Base-by-base conservation (phyloP, 169 alveolate genomes). In the Plasmodium coatneyi region DNA sequence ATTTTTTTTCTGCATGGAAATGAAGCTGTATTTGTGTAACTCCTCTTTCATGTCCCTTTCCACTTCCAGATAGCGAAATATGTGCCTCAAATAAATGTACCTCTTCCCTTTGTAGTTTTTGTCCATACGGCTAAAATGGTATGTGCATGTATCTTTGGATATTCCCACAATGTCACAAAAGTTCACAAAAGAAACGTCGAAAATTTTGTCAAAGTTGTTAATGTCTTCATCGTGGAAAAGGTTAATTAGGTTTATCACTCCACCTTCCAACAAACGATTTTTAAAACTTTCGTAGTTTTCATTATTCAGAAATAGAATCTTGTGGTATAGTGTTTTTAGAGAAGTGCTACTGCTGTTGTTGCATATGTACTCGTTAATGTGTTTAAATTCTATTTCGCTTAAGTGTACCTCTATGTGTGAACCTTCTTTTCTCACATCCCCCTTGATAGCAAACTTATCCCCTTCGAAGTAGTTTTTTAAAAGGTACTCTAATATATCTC, bases 121-220 rank as follows among this genome's bases (percentile, higher is more conserved):
- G 52, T 91, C 92, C 56, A 91, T 91, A 7, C 9, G 41, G 52
- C 81, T 81, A 91, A 91, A 91, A 91, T 91, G 95, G 52, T 30
- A 91, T 34, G 41, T 19, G 66, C 95, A 81, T 30, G 84, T 22
- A 36, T 91, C 95, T 32, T 30, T 81, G 1, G 95, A 91, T 81
- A 91, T 91, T 19, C 95, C 95, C 36, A 91, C 19, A n/a, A 82
- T 49, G 28, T 91, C 95, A 71, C 91, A 80, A 76, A 91, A 91
- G 71, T 91, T 91, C 43, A 91, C 95, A 91, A 91, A 91, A 34
- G 95, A 81, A 12, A 91, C 92, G 30, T 49, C 83, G 56, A 91
- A 91, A 14, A 91, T 91, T 91, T 91, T 91, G 36, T 91, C 95
- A 80, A 80, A 91, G 52, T 71, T 54, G 74, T 81, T 80, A 36